phyloP scores from a whole-genome alignment of 257 asterid species.

The Coffea eugenioides region DNA sequence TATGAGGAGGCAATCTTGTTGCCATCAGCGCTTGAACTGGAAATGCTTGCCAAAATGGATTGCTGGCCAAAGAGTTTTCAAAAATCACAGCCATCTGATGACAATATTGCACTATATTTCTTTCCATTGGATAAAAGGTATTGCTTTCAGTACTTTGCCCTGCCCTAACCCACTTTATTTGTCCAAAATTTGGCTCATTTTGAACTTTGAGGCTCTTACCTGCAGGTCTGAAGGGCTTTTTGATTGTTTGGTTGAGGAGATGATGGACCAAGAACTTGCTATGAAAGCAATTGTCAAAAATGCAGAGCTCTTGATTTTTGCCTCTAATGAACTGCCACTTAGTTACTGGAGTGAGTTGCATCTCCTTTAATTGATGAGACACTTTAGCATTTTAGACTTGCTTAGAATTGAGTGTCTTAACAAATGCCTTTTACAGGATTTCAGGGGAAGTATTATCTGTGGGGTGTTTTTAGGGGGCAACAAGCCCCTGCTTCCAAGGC shows the following conservation, averaged over 20 bases:
- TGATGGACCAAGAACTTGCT: conserved; percentile 52
- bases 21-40: conserved; percentile 50
- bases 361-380: not conserved
- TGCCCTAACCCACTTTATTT: not conserved
- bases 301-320: conserved; percentile 79
- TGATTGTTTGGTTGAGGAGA: conserved; percentile 53
- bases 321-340: conserved; percentile 64
- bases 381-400: not conserved
- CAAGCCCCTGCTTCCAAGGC: conserved; percentile 13
- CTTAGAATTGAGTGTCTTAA: too few species aligned
- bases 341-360: conserved; percentile 64
- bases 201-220: conserved; percentile 3
- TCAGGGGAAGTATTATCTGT: conserved; percentile 53
- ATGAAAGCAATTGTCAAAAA: conserved; percentile 49
- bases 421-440: conserved; percentile 48
- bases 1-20: conserved; percentile 40
- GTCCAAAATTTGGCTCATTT: not conserved
- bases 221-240: conserved; percentile 43
- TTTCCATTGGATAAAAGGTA: conserved; percentile 59
- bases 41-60: conserved; percentile 55
- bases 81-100: conserved; percentile 44
- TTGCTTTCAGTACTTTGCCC: not conserved
- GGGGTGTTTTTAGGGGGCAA: conserved; percentile 78
- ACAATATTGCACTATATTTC: conserved; percentile 72
- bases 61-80: conserved; percentile 76